Conservation (phyloP, 2,329 filamentous ascomycete genomes). For the Eutypa lata region DNA sequence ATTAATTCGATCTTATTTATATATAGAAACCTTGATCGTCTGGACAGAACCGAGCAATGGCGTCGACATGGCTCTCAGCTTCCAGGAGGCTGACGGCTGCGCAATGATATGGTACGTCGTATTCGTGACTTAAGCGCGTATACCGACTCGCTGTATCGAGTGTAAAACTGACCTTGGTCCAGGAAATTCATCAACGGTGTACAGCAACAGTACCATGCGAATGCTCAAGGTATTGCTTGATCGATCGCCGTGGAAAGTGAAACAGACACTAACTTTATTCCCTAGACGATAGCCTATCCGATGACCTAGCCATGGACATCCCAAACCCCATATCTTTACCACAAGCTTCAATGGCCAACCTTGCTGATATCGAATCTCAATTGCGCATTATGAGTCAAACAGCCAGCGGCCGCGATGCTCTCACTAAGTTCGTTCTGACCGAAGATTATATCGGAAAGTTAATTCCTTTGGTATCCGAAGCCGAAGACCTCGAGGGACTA, state of each 20-base stretch:
- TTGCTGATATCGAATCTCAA: conserved; percentile 78
- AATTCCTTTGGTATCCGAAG: conserved; percentile 79
- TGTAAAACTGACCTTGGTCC: conserved; percentile 22
- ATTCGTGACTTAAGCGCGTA: conserved; percentile 1
- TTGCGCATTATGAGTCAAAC: conserved; percentile 78
- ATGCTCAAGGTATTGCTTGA: conserved; percentile 56
- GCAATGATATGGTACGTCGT: conserved; percentile 76
- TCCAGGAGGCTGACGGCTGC: conserved; percentile 95
- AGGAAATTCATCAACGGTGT: conserved; percentile 91
- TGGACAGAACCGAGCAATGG: conserved; percentile 87
- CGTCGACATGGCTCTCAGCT: conserved; percentile 95
- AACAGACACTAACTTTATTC: conserved; percentile 1
- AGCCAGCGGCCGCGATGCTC: conserved; percentile 73
- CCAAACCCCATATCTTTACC: conserved; percentile 70
- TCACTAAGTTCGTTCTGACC: conserved; percentile 80
- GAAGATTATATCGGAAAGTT: conserved; percentile 87
- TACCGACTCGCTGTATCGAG: conserved; percentile 2
- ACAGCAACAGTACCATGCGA: conserved; percentile 67
- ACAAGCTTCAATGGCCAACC: conserved; percentile 73
- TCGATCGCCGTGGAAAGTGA: conserved; percentile 7
- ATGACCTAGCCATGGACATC: conserved; percentile 77
- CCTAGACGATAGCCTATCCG: conserved; percentile 82
- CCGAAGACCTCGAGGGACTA: conserved; percentile 87
- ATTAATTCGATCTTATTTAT: conserved; percentile 6
- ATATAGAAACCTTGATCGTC: conserved; percentile 87